Evolutionary conservation across 2,329 filamentous ascomycete species (phyloP), one percentile per base, ranked within the genome.

Genomic region (Diaporthe sp.): DNA sequence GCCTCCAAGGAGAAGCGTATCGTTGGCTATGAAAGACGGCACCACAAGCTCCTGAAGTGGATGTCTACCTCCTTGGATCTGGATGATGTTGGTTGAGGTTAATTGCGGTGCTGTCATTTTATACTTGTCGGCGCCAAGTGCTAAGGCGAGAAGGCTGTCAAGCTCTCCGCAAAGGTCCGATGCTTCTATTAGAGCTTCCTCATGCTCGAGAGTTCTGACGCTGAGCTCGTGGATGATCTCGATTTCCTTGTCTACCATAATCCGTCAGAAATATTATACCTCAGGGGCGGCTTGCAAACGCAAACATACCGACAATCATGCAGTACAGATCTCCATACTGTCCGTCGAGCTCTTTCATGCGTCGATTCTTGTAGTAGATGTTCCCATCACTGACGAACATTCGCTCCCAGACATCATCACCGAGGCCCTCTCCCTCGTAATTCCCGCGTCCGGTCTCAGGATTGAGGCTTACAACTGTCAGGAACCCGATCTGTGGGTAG

Each of bases 401-500:
- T 74, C 91, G 90, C 76, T 95, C 91, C 97, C 96, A 99, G 0
- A 84, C 84, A 74, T 92, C 92, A 22, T 88, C 86, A 1, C 85
- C 81, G 4, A 86, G 82, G 0, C 88, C 87, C 75, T 90, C 86
- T 0, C 94, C 94, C 78, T 91, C 88, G 78, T 93, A 96, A 15
- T 90, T 85, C 0, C 90, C 89, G 62, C 88, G 85, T 0, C 91
- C 91, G 2, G 89, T 91, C 1, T 86, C 82, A 19, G 87, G 85
- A 78, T 95, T 90, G 4, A 92, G 83, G 2, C 89, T 89, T 22
- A 98, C 92, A 0, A 93, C 92, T 3, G 95, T 94, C 51, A 98
- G 89, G 81, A 98, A 99, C 0, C 97, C 97, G 51, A 98, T 90
- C 80, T 98, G 95, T 0, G 96, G 96, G 77, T 98, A 94, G 82